phyloP scores from a whole-genome alignment of 768 basidiomycete species.

The Tulasnella sp. region DNA sequence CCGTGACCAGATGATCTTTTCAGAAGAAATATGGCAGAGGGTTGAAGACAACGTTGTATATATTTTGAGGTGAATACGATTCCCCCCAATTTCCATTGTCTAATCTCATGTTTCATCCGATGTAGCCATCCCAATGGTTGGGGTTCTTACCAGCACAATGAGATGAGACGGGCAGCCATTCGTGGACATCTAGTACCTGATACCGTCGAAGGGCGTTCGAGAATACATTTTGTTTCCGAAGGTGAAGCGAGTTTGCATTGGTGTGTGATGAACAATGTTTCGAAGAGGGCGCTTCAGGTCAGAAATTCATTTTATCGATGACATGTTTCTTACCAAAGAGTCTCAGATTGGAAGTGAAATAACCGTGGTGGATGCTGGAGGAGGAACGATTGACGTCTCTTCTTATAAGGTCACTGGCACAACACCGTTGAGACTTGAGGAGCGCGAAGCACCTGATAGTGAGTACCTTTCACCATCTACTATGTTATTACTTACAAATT shows the following conservation, averaged over 20 bases:
- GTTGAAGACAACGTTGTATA: neutral
- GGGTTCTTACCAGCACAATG: constrained; percentile 34
- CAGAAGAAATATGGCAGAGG: neutral
- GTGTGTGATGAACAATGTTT: constrained; percentile 31
- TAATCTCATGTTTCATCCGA: neutral
- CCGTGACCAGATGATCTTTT: no score
- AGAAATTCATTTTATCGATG: neutral
- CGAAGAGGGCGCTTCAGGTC: constrained; percentile 24
- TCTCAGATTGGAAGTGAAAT: constrained; percentile 17
- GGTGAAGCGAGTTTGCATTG: constrained; percentile 43
- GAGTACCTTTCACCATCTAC: constrained; percentile 23
- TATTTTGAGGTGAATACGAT: neutral
- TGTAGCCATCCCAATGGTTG: constrained; percentile 32
- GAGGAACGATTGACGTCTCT: constrained; percentile 34
- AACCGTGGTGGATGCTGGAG: constrained; percentile 41
- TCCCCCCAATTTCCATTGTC: neutral
- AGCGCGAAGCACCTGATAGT: neutral
- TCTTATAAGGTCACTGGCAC: constrained; percentile 21
- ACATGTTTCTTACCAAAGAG: neutral
- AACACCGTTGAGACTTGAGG: neutral
- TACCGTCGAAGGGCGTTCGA: constrained; percentile 27
- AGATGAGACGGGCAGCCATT: constrained; percentile 35
- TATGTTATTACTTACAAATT: constrained; percentile 37
- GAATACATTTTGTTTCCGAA: constrained; percentile 37
- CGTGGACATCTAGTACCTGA: constrained; percentile 31